phyloP scores from a whole-genome alignment of 2,329 filamentous ascomycete genomes.

The Sordariomycetes sp. region DNA sequence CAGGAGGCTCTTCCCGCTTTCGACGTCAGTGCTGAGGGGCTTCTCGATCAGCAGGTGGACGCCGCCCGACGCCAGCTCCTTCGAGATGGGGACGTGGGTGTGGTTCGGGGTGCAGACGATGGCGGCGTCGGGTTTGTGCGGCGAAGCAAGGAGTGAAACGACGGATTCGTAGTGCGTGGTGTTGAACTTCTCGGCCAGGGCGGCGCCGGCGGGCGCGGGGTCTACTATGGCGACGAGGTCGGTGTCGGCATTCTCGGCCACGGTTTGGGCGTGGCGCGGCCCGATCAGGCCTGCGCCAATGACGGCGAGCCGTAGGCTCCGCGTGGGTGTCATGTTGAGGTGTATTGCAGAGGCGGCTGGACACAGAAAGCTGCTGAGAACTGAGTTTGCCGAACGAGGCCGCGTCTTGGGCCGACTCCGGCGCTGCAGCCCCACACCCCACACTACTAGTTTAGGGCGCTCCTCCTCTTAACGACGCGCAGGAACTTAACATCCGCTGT shows the following conservation, averaged over 20 bases:
- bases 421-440: too few species aligned
- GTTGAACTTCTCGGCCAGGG: conserved; percentile 12
- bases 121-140: conserved; percentile 35
- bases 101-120: conserved; percentile 51
- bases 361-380: too few species aligned
- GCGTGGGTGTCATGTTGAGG: too few species aligned
- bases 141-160: conserved; percentile 26
- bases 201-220: conserved; percentile 11
- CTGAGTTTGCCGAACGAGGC: too few species aligned
- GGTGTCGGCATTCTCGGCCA: conserved; percentile 11
- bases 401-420: too few species aligned
- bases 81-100: conserved; percentile 40
- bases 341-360: too few species aligned
- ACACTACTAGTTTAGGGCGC: too few species aligned
- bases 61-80: conserved; percentile 32
- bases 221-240: conserved; percentile 19
- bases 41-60: conserved; percentile 49
- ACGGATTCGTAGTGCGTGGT: conserved; percentile 20
- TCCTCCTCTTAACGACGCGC: too few species aligned
- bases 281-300: conserved; percentile 19
- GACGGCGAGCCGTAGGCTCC: too few species aligned
- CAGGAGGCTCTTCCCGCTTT: conserved; percentile 21
- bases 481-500: too few species aligned
- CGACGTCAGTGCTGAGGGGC: conserved; percentile 33
- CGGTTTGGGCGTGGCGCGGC: conserved; percentile 18